phyloP scores from a whole-genome alignment of 2,329 filamentous ascomycete species.

The Xylariaceae sp. region DNA sequence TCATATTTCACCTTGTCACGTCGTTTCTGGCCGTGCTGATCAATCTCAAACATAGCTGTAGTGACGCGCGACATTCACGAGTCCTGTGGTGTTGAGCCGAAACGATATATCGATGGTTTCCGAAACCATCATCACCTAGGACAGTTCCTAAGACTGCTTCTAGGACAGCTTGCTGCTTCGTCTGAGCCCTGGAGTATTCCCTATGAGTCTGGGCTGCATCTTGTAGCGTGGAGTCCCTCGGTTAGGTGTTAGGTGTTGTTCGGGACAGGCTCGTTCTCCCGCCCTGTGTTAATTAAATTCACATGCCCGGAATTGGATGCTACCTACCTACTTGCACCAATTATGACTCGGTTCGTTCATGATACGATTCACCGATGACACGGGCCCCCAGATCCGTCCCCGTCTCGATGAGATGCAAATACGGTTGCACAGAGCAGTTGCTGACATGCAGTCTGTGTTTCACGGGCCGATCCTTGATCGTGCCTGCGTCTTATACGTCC shows the following conservation, averaged over 20 bases:
- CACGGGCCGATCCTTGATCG: conserved; percentile 11
- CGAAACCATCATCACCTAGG: conserved; percentile 16
- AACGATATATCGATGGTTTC: conserved; percentile 20
- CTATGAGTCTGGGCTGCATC: background rate
- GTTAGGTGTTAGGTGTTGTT: background rate
- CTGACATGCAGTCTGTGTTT: conserved; percentile 16
- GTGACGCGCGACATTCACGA: conserved; percentile 16
- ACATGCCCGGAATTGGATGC: background rate
- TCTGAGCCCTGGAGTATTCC: background rate
- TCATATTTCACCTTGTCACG: background rate
- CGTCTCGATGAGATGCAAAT: conserved; percentile 5
- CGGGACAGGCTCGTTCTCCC: background rate
- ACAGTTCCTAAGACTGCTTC: background rate
- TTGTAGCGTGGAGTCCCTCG: background rate
- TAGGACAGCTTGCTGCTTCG: background rate
- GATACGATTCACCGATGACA: conserved; percentile 7
- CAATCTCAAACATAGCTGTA: conserved; percentile 18
- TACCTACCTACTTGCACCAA: background rate
- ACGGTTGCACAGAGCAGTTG: conserved; percentile 16
- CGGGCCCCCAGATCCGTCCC: conserved; percentile 5
- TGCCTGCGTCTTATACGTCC: background rate
- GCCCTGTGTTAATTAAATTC: too few relatives aligned
- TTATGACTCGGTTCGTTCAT: conserved; percentile 10
- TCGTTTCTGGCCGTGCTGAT: conserved; percentile 1
- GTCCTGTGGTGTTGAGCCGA: conserved; percentile 13